Evolutionary conservation across 257 asterid species (phyloP).

Genomic region (Solanum sejunctum): DNA sequence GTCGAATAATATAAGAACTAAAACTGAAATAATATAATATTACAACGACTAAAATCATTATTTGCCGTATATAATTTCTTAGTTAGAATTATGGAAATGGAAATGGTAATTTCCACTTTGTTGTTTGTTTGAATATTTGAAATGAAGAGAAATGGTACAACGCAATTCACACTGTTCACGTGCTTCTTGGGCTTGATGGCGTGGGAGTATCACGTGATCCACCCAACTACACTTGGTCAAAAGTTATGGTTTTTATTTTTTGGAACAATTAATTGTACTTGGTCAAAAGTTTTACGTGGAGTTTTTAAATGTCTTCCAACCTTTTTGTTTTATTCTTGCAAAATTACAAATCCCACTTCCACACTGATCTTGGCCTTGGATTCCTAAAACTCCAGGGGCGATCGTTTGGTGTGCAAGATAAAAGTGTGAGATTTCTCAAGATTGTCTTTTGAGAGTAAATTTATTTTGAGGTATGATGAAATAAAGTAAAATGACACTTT

Average conservation of each 20-base stretch:
- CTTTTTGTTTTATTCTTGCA: neutral
- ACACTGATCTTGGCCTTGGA: neutral
- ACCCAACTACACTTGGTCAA: neutral
- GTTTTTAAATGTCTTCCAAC: neutral
- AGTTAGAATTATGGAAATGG: no score
- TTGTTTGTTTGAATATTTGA: neutral
- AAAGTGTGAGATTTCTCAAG: neutral
- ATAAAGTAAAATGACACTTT: no score
- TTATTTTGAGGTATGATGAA: no score
- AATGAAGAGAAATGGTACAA: neutral
- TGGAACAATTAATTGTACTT: neutral
- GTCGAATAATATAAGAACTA: no score
- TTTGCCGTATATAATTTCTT: no score
- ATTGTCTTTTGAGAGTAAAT: no score
- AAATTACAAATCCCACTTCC: neutral
- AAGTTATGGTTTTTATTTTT: neutral
- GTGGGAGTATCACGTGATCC: neutral
- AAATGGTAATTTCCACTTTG: neutral
- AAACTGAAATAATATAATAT: no score
- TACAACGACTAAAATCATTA: no score
- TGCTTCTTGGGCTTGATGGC: slow-evolving; percentile 19
- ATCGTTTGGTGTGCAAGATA: no score
- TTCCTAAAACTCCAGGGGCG: neutral
- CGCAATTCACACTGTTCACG: slow-evolving; percentile 30
- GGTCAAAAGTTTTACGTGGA: neutral